Evolutionary conservation across 2,329 filamentous ascomycete species (phyloP).

Genomic region (Phoma sp.): DNA sequence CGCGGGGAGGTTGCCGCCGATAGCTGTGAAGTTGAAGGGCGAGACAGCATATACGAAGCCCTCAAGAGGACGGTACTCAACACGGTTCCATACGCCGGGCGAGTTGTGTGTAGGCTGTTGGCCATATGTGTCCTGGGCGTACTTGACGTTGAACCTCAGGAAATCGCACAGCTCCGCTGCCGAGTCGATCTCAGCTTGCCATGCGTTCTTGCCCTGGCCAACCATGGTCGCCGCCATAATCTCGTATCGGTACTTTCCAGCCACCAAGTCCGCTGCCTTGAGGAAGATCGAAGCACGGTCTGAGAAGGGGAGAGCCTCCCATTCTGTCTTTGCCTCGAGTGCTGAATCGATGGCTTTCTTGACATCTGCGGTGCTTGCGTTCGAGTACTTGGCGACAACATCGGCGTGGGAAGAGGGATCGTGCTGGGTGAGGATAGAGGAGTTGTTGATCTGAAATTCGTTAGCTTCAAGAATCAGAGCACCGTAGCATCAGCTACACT

Average conservation of each 20-base stretch:
- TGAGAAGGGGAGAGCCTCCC: constrained; percentile 86
- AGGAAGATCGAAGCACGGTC: constrained; percentile 94
- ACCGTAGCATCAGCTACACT: constrained; percentile 25
- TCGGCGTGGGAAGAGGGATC: constrained; percentile 84
- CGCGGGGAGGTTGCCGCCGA: constrained; percentile 84
- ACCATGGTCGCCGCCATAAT: constrained; percentile 96
- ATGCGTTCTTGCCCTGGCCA: constrained; percentile 97
- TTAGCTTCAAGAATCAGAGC: constrained; percentile 23
- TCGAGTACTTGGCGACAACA: constrained; percentile 82
- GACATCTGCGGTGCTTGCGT: constrained; percentile 79
- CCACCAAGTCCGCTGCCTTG: constrained; percentile 91
- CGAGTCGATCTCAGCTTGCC: constrained; percentile 98
- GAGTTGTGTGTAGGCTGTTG: constrained; percentile 87
- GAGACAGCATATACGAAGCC: constrained; percentile 95
- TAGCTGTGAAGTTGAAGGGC: constrained; percentile 97
- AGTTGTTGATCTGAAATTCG: constrained; percentile 67
- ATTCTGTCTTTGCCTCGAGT: constrained; percentile 82
- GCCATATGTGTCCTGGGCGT: constrained; percentile 87
- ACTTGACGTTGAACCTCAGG: constrained; percentile 91
- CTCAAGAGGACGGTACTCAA: constrained; percentile 88
- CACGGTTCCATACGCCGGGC: constrained; percentile 86
- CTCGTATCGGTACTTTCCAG: constrained; percentile 93
- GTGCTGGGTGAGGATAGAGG: constrained; percentile 71
- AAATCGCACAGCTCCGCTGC: constrained; percentile 94
- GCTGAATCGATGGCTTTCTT: constrained; percentile 81